Base-by-base conservation (phyloP, 129 eudicot genomes). In the Deinandra increscens region DNA sequence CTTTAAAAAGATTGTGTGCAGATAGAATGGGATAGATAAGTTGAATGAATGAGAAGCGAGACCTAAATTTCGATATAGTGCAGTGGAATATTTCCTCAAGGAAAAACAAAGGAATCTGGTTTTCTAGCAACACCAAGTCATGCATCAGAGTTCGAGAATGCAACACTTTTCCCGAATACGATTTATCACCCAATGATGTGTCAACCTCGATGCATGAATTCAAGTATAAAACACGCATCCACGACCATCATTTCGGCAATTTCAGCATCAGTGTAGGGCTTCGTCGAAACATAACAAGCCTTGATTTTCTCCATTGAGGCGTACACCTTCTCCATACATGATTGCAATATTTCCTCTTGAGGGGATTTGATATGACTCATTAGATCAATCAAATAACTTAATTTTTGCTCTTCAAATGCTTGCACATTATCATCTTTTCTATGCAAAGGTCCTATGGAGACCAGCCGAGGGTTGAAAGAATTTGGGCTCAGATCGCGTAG, bases 391-490 rank as follows among this genome's bases (percentile, higher is more conserved):
- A 43, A 23, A 33, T 5, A 43, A 59, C 5, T 0, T 0, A 4
- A 4, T 71, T 71, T 71, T 5, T 10, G 9, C 13, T 1, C 6
- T 71, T 71, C 76, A 34, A 19, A 9, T 31, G 13, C 9, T 17
- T 44, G 36, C 60, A 71, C 0, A 11, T 6, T 44, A 31, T 6
- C 3, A 17, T 71, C 68, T 43, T 44, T 6, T 44, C 15, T 71
- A 23, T 71, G 76, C 12, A 71, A 19, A 0, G 76, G 76, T 60
- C 76, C 68, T 15, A 72, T 34, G 3, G 69, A 72, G n/a, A 60
- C 69, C 15, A 33, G n/a, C 26, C 7, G 77, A 11, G 61, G 69
- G 0, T 46, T 45, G 39, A 33, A 72, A 45, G 61, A 72, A 46
- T 6, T 18, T 18, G 76, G 76, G 36, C 49, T 60, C 14, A 45